These are phyloP conservation scores for Cyberlindnera veronae DNA, from an alignment of 805 yeast genomes.

Conservation along the genomic window DNA sequence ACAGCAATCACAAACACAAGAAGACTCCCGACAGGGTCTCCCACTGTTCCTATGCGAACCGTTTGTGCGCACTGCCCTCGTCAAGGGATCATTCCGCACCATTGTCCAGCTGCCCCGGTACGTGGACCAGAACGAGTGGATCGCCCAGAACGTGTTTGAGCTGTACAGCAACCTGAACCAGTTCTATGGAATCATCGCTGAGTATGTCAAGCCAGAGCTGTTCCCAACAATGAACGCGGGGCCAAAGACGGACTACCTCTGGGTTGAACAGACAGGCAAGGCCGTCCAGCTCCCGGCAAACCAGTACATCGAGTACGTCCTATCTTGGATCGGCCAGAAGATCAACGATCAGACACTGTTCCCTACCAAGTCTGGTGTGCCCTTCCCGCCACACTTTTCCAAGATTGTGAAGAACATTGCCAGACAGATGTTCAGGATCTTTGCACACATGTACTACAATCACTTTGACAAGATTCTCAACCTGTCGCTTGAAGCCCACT, in stretches of 20 bases:
- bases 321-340: constrained; percentile 85
- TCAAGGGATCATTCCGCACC: constrained; percentile 94
- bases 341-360: constrained; percentile 85
- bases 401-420: constrained; percentile 83
- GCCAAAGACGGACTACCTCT: constrained; percentile 82
- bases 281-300: constrained; percentile 85
- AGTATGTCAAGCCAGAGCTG: constrained; percentile 84
- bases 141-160: constrained; percentile 89
- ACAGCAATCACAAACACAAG: constrained; percentile 8
- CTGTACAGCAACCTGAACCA: constrained; percentile 80
- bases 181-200: constrained; percentile 87
- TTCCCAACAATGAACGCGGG: constrained; percentile 97
- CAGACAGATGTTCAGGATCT: constrained; percentile 90
- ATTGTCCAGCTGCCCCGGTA: constrained; percentile 93
- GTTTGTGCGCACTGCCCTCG: constrained; percentile 88
- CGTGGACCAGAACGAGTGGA: constrained; percentile 94
- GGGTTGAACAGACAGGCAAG: constrained; percentile 82
- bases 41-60: constrained; percentile 83
- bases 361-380: constrained; percentile 85
- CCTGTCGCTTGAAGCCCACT: constrained; percentile 89
- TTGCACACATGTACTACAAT: constrained; percentile 92
- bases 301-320: constrained; percentile 87
- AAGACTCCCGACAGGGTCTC: constrained; percentile 17
- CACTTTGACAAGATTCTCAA: constrained; percentile 95
- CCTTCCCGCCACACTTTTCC: constrained; percentile 83